Evolutionary conservation across 1,284 basidiomycete species (phyloP).

Genomic region (Malassezia nana): DNA sequence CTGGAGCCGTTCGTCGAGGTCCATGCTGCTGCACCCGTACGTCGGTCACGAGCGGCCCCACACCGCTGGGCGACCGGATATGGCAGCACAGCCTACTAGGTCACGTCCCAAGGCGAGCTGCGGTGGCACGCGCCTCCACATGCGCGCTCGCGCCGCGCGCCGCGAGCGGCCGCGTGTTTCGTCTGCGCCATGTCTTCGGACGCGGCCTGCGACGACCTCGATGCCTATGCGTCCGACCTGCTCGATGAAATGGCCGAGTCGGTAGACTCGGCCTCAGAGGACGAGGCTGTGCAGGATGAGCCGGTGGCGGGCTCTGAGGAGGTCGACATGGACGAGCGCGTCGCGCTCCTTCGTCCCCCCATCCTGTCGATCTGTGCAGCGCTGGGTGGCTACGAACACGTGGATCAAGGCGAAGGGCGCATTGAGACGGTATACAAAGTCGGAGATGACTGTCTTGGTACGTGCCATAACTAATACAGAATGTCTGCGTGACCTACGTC

Average conservation of each 20-base stretch:
- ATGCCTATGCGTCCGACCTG: conserved; percentile 3
- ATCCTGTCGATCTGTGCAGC: conserved; percentile 37
- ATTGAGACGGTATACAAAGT: conserved; percentile 25
- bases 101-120: background rate
- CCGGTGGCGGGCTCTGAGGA: conserved; percentile 7
- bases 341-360: conserved; percentile 28
- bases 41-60: background rate
- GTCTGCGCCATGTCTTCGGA: background rate
- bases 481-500: conserved; percentile 40
- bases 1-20: conserved; percentile 22
- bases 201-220: conserved; percentile 7
- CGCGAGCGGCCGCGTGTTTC: background rate
- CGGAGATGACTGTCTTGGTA: conserved; percentile 38
- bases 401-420: conserved; percentile 15
- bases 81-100: background rate
- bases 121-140: background rate
- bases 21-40: conserved; percentile 12
- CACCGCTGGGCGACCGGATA: background rate
- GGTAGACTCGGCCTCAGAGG: background rate
- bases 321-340: conserved; percentile 23
- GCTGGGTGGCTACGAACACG: conserved; percentile 42
- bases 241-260: conserved; percentile 5
- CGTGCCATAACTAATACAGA: conserved; percentile 12
- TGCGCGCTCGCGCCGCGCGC: background rate
- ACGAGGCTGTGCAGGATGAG: background rate